Percentiles rank a stretch among this genome's conserved stretches.
phyloP scores from a whole-genome alignment of 2,329 filamentous ascomycete genomes.

The Xylaria sp. region DNA sequence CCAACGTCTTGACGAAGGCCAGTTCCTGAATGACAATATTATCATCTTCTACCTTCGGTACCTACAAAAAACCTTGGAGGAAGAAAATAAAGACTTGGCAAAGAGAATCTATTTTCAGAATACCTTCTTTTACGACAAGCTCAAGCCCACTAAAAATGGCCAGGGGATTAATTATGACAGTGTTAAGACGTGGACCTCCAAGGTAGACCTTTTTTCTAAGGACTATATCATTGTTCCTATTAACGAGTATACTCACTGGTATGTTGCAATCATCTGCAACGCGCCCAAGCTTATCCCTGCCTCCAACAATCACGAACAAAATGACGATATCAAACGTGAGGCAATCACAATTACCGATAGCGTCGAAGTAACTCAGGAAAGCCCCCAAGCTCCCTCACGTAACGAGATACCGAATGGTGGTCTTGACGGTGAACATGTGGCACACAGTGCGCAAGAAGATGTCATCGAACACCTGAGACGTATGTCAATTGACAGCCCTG shows the following conservation, averaged over 20 bases:
- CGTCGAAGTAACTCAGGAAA: background rate
- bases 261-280: constrained; percentile 94
- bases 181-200: constrained; percentile 88
- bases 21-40: constrained; percentile 92
- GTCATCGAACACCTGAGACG: constrained; percentile 41
- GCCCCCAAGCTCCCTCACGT: background rate
- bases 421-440: background rate
- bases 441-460: constrained; percentile 30
- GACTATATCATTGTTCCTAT: constrained; percentile 94
- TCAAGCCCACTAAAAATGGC: constrained; percentile 69
- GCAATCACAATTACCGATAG: constrained; percentile 33
- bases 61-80: constrained; percentile 69
- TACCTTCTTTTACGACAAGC: constrained; percentile 86
- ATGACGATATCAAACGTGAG: constrained; percentile 6
- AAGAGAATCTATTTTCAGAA: constrained; percentile 87
- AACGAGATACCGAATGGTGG: background rate
- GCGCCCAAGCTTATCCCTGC: constrained; percentile 68
- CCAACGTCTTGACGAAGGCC: constrained; percentile 78
- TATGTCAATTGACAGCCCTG: constrained; percentile 45
- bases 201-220: constrained; percentile 82
- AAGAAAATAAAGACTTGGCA: constrained; percentile 63
- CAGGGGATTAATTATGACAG: constrained; percentile 81
- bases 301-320: constrained; percentile 18
- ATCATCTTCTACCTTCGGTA: constrained; percentile 88
- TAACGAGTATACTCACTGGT: constrained; percentile 91